phyloP scores from a whole-genome alignment of 2,329 filamentous ascomycete genomes.

The Apiospora phragmitis region DNA sequence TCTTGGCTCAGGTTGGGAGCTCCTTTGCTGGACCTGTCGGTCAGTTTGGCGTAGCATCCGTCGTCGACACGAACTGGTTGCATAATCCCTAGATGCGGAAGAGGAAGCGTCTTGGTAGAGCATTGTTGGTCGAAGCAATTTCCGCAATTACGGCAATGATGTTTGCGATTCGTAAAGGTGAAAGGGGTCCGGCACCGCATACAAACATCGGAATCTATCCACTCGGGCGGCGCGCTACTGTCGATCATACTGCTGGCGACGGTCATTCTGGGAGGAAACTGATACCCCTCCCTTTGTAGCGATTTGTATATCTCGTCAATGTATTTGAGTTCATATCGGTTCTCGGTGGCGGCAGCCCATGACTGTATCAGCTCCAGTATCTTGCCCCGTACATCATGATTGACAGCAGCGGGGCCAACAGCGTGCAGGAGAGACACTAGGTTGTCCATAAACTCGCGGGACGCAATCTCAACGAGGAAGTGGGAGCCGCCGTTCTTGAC shows the following conservation, averaged over 20 bases:
- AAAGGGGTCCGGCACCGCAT: slow-evolving; percentile 96
- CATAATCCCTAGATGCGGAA: slow-evolving; percentile 90
- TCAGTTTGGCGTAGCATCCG: slow-evolving; percentile 89
- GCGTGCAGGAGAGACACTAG: slow-evolving; percentile 86
- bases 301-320: slow-evolving; percentile 84
- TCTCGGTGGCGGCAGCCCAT: slow-evolving; percentile 89
- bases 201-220: slow-evolving; percentile 96
- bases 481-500: slow-evolving; percentile 97
- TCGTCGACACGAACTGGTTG: slow-evolving; percentile 93
- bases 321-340: slow-evolving; percentile 79
- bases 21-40: slow-evolving; percentile 64
- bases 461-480: slow-evolving; percentile 93
- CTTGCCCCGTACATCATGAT: slow-evolving; percentile 82
- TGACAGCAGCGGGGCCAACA: slow-evolving; percentile 71
- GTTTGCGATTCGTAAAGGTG: slow-evolving; percentile 97
- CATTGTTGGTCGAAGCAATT: slow-evolving; percentile 97
- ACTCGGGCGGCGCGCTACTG: slow-evolving; percentile 95
- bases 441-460: slow-evolving; percentile 98
- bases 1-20: slow-evolving; percentile 43
- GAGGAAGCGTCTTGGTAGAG: slow-evolving; percentile 81
- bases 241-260: slow-evolving; percentile 98
- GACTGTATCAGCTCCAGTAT: slow-evolving; percentile 92
- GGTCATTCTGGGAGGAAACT: slow-evolving; percentile 82
- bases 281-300: slow-evolving; percentile 81
- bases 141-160: slow-evolving; percentile 96